Evolutionary conservation across 2,329 filamentous ascomycete genomes (phyloP), one percentile per base, ranked within the genome.

Genomic region (Aspergillus spinulosporus): DNA sequence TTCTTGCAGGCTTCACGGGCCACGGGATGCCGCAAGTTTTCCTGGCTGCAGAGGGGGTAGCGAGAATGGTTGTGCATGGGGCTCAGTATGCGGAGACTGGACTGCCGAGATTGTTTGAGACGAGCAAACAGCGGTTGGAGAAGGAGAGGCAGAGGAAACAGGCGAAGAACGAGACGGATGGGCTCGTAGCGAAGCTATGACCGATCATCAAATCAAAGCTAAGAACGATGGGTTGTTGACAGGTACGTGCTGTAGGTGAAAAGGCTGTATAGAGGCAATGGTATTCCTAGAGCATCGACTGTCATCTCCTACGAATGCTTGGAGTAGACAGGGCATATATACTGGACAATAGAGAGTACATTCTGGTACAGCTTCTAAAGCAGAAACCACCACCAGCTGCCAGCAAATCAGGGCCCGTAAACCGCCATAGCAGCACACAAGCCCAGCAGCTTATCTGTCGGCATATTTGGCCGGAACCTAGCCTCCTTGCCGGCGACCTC

Each of bases 1-100:
- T 85, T 1, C 76, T 79, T 32, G 83, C 81, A 2, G 80, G 83
- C 4, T 88, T 88, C 60, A 85, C 86, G 60, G 86, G 86, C 1
- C 84, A 88, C 67, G 84, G 85, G 0, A 88, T 88, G 86, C 85
- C 85, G 1, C 69, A 84, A 34, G 84, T 83, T 53, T 82, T 84
- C 73, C 81, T 84, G 66, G 82, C 80, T 29, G 84, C 84, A 0
- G 78, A 80, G 61, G 85, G 80, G 0, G 62, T 88, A 56, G 81
- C 78, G 1, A 71, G 74, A 31, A 84, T 87, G 81, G 78, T 86
- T 59, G 51, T 68, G 15, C 61, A 64, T 7, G 66, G 56, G 3
- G 40, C 52, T 1, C 44, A 45, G 3, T 68, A 70, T 12, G 67
- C 65, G 8, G 63, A 62, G 5, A 73, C 67, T 4, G 64, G 63